Base-by-base conservation (phyloP, 768 basidiomycete genomes). In the Leucosporidium yakuticum region DNA sequence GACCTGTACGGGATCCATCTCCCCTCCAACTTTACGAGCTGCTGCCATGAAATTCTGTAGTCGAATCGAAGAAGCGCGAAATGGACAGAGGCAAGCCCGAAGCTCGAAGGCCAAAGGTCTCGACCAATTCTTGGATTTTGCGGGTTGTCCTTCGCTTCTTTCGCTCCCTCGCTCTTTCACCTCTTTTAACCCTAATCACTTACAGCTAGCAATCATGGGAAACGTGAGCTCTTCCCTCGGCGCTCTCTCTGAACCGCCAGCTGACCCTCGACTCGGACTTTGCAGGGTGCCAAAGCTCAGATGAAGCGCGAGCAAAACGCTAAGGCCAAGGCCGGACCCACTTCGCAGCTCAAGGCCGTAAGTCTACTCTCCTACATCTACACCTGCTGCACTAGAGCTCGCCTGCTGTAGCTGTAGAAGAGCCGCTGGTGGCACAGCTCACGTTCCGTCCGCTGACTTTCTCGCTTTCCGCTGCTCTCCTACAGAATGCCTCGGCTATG, bases 291-390 rank as follows among this genome's bases (percentile, higher is more conserved):
- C 19, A 57, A 57, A n/a, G 31, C 56, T 9, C 29, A 32, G 12
- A 36, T 36, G 32, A 23, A 19, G 49, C 48, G 49, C 20, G 49
- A 27, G 31, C 32, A 31, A 36, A 59, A 62, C 60, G 60, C 60
- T 29, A 62, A 62, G 27, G 53, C 51, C 23, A 19, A 29, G 6
- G 39, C 50, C 20, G 62, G 62, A 0, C 32, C 32, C 4, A 36
- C 32, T 8, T 39, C 34, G 9, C 62, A 63, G 62, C 62, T 63
- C 62, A 63, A 63, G 53, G 51, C 51, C 8, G 60, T 61, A 34
- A 4, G 60, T 61, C 2, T 2, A n/a, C 15, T 25, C 36, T 14
- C 8, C 17, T 23, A 25, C 15, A 20, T 12, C 1, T 12, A 39
- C 21, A 2, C 36, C 15, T 9, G 39, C 39, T 44, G 39, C 14